Base-by-base conservation (phyloP, 495 filamentous ascomycete species). In the Pyronema domesticum region DNA sequence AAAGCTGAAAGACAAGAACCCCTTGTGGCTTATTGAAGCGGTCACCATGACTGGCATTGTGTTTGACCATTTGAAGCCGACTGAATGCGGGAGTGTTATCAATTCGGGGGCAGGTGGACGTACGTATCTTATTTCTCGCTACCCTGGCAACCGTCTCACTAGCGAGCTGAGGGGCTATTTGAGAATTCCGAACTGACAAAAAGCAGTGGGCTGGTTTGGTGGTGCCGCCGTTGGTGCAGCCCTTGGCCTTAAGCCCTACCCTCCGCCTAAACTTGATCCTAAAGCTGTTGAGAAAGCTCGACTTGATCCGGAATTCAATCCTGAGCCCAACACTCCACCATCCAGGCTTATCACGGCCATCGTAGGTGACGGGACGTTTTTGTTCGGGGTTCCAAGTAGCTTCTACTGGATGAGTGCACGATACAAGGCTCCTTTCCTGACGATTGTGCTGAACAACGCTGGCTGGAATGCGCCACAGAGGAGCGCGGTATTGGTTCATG, bases 371-470 rank as follows among this genome's bases (percentile, higher is more conserved):
- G 89, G 89, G 9, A 91, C 88, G 0, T 96, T 78, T 67, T 73
- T 96, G 4, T 96, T 96, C 66, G 79, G 78, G 18, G 82, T 96
- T 0, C 89, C 89, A 0, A 85, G 85, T 0, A 84, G 79, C 18
- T 88, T 95, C 15, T 95, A 95, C 69, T 96, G 89, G 89, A 89
- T 96, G 54, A 71, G 80, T 2, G 74, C 79, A 59, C 77, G 89
- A 13, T 96, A 96, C 66, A 77, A 80, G 17, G 89, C 95, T 50
- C 89, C 89, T 0, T 74, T 94, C 13, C 68, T 96, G 55, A 94
- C 88, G 0, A 88, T 96, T 55, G 83, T 96, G 3, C 67, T 96
- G 53, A 95, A 95, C 66, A 96, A 96, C 67, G 84, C 91, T 68
- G 88, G 89, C 55, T 94, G 86, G 86, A 86, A 94, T 62, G 87